Percentiles rank a stretch among this genome's conserved stretches.
These are phyloP conservation scores for Amanita muscaria DNA, from an alignment of 768 basidiomycete genomes.

Conservation along the genomic window DNA sequence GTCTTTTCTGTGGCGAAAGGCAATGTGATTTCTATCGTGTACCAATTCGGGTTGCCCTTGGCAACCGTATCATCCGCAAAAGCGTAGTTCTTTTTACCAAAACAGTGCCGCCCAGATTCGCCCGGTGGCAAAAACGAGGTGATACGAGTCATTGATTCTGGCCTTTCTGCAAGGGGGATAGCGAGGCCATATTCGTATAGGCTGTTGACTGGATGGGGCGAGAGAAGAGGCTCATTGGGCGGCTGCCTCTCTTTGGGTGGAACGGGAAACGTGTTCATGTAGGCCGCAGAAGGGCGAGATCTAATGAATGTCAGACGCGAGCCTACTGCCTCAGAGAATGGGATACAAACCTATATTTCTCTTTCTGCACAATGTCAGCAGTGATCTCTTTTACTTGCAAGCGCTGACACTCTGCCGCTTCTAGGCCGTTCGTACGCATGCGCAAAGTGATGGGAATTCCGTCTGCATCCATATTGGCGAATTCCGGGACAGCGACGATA, in stretches of 20 bases:
- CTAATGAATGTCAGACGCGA: conserved; percentile 21
- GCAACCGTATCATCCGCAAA: conserved; percentile 33
- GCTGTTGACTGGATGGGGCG: conserved; percentile 46
- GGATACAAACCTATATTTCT: conserved; percentile 51
- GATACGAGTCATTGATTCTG: conserved; percentile 21
- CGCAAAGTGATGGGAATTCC: conserved; percentile 49
- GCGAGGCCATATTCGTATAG: conserved; percentile 39
- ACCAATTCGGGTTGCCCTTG: conserved; percentile 37
- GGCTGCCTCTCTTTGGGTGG: conserved; percentile 53
- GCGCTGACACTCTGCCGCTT: conserved; percentile 38
- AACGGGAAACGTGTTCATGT: conserved; percentile 41
- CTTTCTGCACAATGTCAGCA: conserved; percentile 53
- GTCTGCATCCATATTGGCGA: conserved; percentile 37
- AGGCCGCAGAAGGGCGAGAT: conserved; percentile 31
- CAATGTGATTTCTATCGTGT: conserved; percentile 47
- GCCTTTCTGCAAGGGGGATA: conserved; percentile 10
- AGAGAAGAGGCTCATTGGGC: conserved; percentile 47
- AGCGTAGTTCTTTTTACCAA: conserved; percentile 41
- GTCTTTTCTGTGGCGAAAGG: conserved; percentile 31
- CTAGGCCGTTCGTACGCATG: conserved; percentile 47
- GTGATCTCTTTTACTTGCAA: conserved; percentile 49
- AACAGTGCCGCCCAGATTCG: conserved; percentile 37
- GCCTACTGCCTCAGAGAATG: background rate
- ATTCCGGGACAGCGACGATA: conserved; percentile 52
- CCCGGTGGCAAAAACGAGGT: conserved; percentile 43